phyloP scores from a whole-genome alignment of 2,329 filamentous ascomycete genomes.

The Tolypocladium inflatum region DNA sequence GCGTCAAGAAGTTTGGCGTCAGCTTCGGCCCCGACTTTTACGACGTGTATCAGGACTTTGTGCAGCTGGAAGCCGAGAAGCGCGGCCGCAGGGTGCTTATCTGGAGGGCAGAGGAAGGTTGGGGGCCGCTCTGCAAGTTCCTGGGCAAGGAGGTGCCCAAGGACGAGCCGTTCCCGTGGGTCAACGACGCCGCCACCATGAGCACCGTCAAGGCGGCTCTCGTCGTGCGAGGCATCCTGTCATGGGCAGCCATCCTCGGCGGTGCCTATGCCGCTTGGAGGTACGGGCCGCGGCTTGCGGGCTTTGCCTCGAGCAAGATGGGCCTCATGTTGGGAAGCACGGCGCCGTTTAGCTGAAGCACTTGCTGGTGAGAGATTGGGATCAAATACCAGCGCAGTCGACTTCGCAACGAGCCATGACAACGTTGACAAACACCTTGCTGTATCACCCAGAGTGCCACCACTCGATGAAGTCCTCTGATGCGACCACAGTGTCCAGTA shows the following conservation, averaged over 20 bases:
- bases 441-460: background rate
- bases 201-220: constrained; percentile 6
- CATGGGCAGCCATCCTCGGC: constrained; percentile 6
- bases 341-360: background rate
- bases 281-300: constrained; percentile 3
- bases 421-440: background rate
- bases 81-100: constrained; percentile 15
- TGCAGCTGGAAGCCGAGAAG: constrained; percentile 18
- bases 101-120: constrained; percentile 26
- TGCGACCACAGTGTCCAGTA: no score
- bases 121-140: constrained; percentile 33
- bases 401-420: background rate
- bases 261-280: constrained; percentile 3
- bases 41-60: constrained; percentile 12
- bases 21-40: constrained; percentile 7
- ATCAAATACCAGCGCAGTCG: background rate
- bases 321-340: background rate
- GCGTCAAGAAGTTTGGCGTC: constrained; percentile 5
- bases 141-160: constrained; percentile 22
- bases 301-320: background rate
- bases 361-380: background rate
- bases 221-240: constrained; percentile 5
- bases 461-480: background rate
- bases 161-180: constrained; percentile 20
- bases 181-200: constrained; percentile 17